Evolutionary conservation across 2,329 filamentous ascomycete species (phyloP), one percentile per base, ranked within the genome.

Genomic region (Zasmidium citrigriseum): DNA sequence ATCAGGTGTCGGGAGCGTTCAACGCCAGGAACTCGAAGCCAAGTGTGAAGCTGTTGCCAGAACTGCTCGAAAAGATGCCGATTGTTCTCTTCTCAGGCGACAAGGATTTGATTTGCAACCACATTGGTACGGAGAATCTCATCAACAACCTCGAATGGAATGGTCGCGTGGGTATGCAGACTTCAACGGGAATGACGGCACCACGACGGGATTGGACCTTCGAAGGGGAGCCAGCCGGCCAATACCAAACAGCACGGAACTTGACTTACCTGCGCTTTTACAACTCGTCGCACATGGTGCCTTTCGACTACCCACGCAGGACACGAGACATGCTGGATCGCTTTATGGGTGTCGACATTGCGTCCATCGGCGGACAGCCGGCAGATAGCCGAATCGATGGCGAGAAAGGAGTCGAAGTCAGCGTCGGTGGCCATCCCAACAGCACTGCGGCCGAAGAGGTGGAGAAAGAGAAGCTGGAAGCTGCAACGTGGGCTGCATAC

Each of bases 241-340:
- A 96, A 71, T 99, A 93, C 82, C 96, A 99, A 75, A 86, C 92
- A 73, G 93, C 95, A 1, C 87, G 96, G 64, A 99, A 99, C 76
- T 78, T 99, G 61, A 97, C 95, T 0, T 99, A 99, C 72, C 88
- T 99, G 27, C 82, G 96, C 44, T 96, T 98, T 77, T 91, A 96
- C 80, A 96, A 99, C 74, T 87, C 91, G 16, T 96, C 90, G 51
- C 95, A 99, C 76, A 99, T 99, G 95, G 95, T 99, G 1, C 96
- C 95, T 0, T 98, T 95, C 70, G 93, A 99, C 75, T 90, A 89
- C 68, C 88, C 93, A 1, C 87, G 91, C 49, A 88, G 92, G 60
- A 89, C 88, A 20, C 86, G 93, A 61, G 95, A 98, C 73, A 99
- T 99, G 95, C 86, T 99, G 16, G 93, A 99, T 75, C 89, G 95